Base-by-base conservation (phyloP, 2,329 filamentous ascomycete genomes). In the Cladophialophora chaetospira region DNA sequence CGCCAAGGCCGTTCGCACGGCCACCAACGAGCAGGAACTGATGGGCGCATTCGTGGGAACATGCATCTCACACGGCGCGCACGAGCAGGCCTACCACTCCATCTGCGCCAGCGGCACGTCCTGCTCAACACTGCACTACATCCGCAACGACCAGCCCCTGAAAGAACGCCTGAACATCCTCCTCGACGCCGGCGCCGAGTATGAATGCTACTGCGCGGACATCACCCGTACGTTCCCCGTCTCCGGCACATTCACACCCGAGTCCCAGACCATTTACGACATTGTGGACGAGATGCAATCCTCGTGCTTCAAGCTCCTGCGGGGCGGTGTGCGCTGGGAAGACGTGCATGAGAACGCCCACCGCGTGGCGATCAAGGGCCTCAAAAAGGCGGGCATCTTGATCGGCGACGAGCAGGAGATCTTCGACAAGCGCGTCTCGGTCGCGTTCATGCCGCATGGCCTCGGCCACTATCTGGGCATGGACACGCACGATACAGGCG, bases 371-470 rank as follows among this genome's bases (percentile, higher is more conserved):
- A 83, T 89, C 25, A 76, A 81, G 19, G 90, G 88, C 1, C 75
- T 97, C 29, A 73, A 91, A 45, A 74, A 79, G 43, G 75, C 96
- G 4, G 90, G 90, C 2, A 82, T 97, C 38, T 73, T 96, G 5
- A 78, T 79, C 42, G 86, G 87, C 53, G 86, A 83, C 31, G 73
- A 83, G 42, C 78, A 87, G 53, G 91, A 91, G 65, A 88, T 97
- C 21, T 82, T 95, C 59, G 81, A 85, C 64, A 84, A 83, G 40
- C 82, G 91, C 53, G 89, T 91, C n/a, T 93, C 88, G 67, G 85
- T 88, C 21, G 92, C 91, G 1, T 97, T 97, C 77, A 89, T 96
- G 69, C 92, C 92, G 1, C 92, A 97, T 70, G 92, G 92, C 0
- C 77, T 97, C 1, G 92, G 92, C 0, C 92, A 97, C 73, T 93